Evolutionary conservation across 176 grass and related monocot genomes (phyloP), one percentile per base, ranked within the genome.

Genomic region (Urochloa ruziziensis): DNA sequence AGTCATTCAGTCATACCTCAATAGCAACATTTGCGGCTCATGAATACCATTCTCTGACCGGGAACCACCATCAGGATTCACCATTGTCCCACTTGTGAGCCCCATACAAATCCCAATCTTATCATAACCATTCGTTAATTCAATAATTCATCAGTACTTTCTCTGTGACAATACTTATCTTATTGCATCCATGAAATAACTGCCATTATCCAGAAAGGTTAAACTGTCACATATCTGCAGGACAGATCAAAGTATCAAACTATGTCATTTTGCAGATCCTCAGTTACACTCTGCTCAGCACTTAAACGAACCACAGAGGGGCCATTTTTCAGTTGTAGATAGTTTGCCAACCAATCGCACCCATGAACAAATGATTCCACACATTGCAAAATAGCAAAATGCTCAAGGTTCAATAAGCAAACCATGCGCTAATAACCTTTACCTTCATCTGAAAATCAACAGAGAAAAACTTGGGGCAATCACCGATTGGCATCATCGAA

Each of bases 401-500:
- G 18, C 27, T 25, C 30, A 49, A 86, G 29, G 9, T 32, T 7
- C 57, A 66, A 53, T 75, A 10, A 78, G 46, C 23, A 37, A 65
- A 56, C 23, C 19, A 82, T 47, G 13, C 0, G 4, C n/a, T 24
- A 32, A 85, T 23, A 10, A 56, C 24, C 59, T 67, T 56, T 23
- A 42, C 73, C 47, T 67, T 13, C 19, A 62, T 65, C 61, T 53
- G 12, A 23, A n/a, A n/a, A n/a, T n/a, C n/a, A n/a, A n/a, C n/a
- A n/a, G n/a, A n/a, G n/a, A n/a, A n/a, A n/a, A n/a, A n/a, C n/a
- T n/a, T n/a, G 84, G 16, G 89, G 75, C 0, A 10, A 86, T 91
- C 69, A 94, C 29, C 1, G 37, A 34, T 58, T 78, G 29, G 36
- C 82, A 71, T 93, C 91, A 73, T 75, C 82, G 21, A 97, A 97